Evolutionary conservation across 495 filamentous ascomycete genomes (phyloP), one percentile per base, ranked within the genome.

Genomic region (Xylaria flabelliformis): DNA sequence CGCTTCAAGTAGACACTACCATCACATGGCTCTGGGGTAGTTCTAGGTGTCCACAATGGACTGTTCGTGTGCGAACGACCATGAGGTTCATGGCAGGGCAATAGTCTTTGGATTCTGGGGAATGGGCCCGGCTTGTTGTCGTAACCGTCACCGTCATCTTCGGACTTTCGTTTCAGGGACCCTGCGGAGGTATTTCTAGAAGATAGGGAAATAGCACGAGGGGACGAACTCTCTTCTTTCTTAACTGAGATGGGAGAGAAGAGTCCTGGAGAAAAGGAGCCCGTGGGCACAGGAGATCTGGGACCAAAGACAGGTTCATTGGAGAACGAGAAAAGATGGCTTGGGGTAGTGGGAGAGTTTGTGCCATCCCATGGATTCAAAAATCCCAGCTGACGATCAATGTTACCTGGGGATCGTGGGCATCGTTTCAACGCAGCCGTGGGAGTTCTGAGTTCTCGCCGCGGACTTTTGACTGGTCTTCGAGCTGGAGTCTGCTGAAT

Each of bases 11-110:
- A n/a, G 21, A 39, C 34, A 42, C 71, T 71, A 19, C 67, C 71
- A 13, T 67, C 67, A 4, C 58, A 68, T 2, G 64, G 74, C 34
- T 74, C 74, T 19, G 74, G 74, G 17, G 48, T 78, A 17, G 59
- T 26, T 41, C 34, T 59, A n/a, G 72, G 66, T 10, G 72, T 72
- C 7, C 69, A 39, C 19, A 74, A 36, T 55, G 59, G 26, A 17
- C 19, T 36, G 5, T n/a, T 21, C 12, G 34, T 61, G 6, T 46
- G 12, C 42, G 39, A 46, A 34, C 17, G 24, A 4, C 21, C 19
- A 21, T 5, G 12, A 6, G 36, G 26, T 15, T 65, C 24, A 15
- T 64, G n/a, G 13, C 19, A 24, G 8, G 50, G 39, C 32, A 51
- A 9, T 9, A 65, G 9, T 1, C 2, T 58, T 41, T 59, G 36